Evolutionary conservation across 768 basidiomycete species (phyloP).

Genomic region (Scleroderma bovista): DNA sequence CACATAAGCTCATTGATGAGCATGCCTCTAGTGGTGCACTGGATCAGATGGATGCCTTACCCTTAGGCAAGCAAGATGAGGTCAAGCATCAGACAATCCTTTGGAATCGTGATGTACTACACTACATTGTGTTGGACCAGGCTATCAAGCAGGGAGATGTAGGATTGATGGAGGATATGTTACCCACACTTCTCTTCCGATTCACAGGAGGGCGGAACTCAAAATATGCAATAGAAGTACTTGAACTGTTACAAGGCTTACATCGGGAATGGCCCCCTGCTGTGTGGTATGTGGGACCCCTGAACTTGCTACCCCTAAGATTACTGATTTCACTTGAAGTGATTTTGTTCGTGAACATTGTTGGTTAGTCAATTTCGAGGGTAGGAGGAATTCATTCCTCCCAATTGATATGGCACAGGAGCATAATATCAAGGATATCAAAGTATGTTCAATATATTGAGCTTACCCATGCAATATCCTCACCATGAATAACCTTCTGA

Average conservation of each 20-base stretch:
- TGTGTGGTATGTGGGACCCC: constrained; percentile 8
- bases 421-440: constrained; percentile 32
- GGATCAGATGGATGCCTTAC: background rate
- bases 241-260: constrained; percentile 24
- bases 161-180: constrained; percentile 17
- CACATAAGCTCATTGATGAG: background rate
- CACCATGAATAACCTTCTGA: background rate
- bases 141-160: constrained; percentile 32
- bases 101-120: constrained; percentile 34
- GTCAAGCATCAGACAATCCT: constrained; percentile 23
- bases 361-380: too few species aligned
- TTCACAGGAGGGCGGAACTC: constrained; percentile 14
- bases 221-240: constrained; percentile 23
- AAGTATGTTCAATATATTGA: constrained; percentile 14
- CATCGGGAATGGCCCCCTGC: constrained; percentile 22
- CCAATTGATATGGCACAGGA: constrained; percentile 31
- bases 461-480: background rate
- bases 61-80: constrained; percentile 18
- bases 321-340: too few species aligned
- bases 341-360: too few species aligned
- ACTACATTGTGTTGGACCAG: constrained; percentile 30
- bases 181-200: constrained; percentile 20
- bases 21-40: background rate
- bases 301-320: too few species aligned
- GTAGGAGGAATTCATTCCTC: background rate